Conservation (phyloP, 23 red algal genomes). For the Agarophyton chilense region DNA sequence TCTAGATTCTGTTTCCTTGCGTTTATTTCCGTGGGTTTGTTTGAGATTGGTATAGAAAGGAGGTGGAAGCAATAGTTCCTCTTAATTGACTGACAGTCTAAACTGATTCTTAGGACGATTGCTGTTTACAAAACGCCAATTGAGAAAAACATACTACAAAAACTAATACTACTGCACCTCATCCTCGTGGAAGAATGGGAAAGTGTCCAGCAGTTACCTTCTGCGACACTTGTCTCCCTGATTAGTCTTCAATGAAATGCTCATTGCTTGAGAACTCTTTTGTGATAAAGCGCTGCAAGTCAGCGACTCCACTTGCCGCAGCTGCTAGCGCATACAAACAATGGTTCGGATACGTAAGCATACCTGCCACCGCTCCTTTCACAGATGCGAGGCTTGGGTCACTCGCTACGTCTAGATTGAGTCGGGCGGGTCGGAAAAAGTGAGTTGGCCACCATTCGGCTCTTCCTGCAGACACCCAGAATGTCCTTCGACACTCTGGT, state of each 20-base stretch:
- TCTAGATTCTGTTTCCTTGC: too few relatives aligned
- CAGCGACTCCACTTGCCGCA: conserved; percentile 12
- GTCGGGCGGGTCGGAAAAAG: conserved; percentile 45
- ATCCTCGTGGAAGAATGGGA: neutral
- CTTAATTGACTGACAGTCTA: neutral
- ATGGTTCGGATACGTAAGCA: conserved; percentile 10
- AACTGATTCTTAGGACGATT: neutral
- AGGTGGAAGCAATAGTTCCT: neutral
- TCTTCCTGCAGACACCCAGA: conserved; percentile 32
- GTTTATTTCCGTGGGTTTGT: too few relatives aligned
- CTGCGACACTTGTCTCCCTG: too few relatives aligned
- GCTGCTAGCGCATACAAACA: conserved; percentile 43
- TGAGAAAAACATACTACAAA: conserved; percentile 1
- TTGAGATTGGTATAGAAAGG: too few relatives aligned
- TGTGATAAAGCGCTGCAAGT: conserved; percentile 20
- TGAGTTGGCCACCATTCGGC: conserved; percentile 61
- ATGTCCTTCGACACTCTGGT: neutral
- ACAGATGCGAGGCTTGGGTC: conserved; percentile 37
- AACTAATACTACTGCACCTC: neutral
- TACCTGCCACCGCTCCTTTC: conserved; percentile 39
- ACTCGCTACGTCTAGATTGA: conserved; percentile 33
- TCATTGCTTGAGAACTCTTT: neutral
- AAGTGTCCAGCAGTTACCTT: too few relatives aligned
- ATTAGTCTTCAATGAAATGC: neutral
- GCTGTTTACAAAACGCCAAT: neutral